Percentiles rank a stretch among this genome's conserved stretches.
These are phyloP conservation scores for Austroboletus niveus DNA, from an alignment of 1,284 basidiomycete genomes.

Conservation along the genomic window DNA sequence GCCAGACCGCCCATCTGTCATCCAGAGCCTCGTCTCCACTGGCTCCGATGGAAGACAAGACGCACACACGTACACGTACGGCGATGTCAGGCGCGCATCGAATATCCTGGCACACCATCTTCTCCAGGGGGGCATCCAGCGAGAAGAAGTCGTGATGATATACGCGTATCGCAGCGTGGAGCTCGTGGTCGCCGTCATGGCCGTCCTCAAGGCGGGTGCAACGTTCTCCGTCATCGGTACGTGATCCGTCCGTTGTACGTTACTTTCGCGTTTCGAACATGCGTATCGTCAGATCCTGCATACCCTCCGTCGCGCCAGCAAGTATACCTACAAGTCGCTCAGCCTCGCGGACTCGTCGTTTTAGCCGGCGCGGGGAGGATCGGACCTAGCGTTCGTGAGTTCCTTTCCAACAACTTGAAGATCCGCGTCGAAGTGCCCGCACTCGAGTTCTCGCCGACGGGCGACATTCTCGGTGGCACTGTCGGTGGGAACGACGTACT, in stretches of 20 bases:
- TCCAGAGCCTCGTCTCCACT: constrained; percentile 67
- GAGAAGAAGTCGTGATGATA: constrained; percentile 99
- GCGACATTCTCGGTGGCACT: constrained; percentile 68
- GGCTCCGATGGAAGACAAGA: constrained; percentile 48
- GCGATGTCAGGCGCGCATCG: constrained; percentile 78
- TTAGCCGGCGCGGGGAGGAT: constrained; percentile 90
- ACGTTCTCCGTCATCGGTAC: constrained; percentile 97
- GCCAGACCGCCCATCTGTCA: constrained; percentile 81
- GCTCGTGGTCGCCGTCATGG: constrained; percentile 96
- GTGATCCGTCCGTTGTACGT: constrained; percentile 16
- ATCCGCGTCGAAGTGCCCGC: constrained; percentile 95
- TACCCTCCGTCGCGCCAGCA: constrained; percentile 95
- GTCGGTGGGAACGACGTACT: constrained; percentile 53
- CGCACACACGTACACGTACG: constrained; percentile 73
- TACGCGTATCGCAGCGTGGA: constrained; percentile 97
- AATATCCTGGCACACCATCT: constrained; percentile 94
- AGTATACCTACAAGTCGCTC: constrained; percentile 94
- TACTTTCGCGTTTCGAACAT: neutral
- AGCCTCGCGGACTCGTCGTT: constrained; percentile 90
- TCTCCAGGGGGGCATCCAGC: constrained; percentile 79
- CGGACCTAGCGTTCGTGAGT: constrained; percentile 81
- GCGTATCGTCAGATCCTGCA: constrained; percentile 72
- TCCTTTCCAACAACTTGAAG: constrained; percentile 76
- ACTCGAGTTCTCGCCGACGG: constrained; percentile 68
- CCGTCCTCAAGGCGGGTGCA: constrained; percentile 93